phyloP scores from a whole-genome alignment of 306 rosid genomes.

The Comarum palustre region DNA sequence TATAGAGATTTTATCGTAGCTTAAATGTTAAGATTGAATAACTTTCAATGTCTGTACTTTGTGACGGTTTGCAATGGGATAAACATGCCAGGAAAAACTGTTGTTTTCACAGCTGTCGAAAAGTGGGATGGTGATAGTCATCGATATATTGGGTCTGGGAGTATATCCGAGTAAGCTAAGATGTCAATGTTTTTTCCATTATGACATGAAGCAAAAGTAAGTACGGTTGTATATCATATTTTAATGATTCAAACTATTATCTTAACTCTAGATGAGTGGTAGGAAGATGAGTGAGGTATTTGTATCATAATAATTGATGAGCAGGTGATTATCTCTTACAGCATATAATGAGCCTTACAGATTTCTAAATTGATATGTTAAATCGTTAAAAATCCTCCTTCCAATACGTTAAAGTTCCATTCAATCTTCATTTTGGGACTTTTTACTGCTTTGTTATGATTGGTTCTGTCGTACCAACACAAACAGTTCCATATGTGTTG shows the following conservation, averaged over 20 bases:
- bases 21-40: conserved; percentile 16
- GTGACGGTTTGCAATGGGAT: conserved; percentile 98
- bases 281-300: conserved; percentile 94
- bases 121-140: conserved; percentile 99
- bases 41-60: conserved; percentile 17
- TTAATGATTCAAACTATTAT: not conserved
- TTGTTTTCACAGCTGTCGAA: conserved; percentile 90
- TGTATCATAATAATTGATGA: conserved; percentile 96
- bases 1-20: not conserved
- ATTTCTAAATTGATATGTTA: conserved; percentile 8
- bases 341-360: not conserved
- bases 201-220: not conserved
- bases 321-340: conserved; percentile 47
- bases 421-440: not conserved
- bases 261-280: conserved; percentile 77
- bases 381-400: not conserved
- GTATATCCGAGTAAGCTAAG: conserved; percentile 82
- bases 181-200: conserved; percentile 15
- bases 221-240: not conserved
- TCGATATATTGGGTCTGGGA: conserved; percentile 93
- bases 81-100: conserved; percentile 99
- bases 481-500: conserved; percentile 18
- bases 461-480: not conserved
- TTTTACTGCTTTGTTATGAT: not conserved
- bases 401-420: not conserved